Evolutionary conservation across 805 yeast species (phyloP).

Genomic region (Myxozyma lipomycoides): DNA sequence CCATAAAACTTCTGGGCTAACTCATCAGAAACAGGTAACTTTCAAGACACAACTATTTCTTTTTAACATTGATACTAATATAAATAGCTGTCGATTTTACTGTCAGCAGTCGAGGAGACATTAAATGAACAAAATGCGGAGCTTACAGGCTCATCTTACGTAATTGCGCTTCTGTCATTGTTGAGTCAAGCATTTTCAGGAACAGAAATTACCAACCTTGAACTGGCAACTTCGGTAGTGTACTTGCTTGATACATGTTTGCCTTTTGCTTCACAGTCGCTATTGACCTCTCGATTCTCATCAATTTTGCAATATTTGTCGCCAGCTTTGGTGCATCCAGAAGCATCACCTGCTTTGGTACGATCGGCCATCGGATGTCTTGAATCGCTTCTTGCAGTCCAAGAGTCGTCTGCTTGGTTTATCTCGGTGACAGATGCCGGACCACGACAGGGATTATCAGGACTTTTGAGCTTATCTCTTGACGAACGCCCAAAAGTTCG

Average conservation of each 20-base stretch:
- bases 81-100: slow-evolving; percentile 48
- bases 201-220: slow-evolving; percentile 54
- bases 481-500: slow-evolving; percentile 91
- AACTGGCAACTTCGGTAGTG: slow-evolving; percentile 56
- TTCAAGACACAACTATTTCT: background rate
- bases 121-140: slow-evolving; percentile 59
- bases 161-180: slow-evolving; percentile 75
- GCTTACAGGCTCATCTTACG: slow-evolving; percentile 72
- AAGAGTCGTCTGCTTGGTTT: slow-evolving; percentile 79
- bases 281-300: slow-evolving; percentile 69
- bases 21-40: slow-evolving; percentile 68
- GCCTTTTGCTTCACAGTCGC: slow-evolving; percentile 59
- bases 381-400: slow-evolving; percentile 73
- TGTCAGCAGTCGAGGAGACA: slow-evolving; percentile 88
- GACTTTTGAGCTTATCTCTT: slow-evolving; percentile 68
- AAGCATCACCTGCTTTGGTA: slow-evolving; percentile 73
- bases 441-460: slow-evolving; percentile 77
- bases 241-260: slow-evolving; percentile 77
- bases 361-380: slow-evolving; percentile 82
- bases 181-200: slow-evolving; percentile 65
- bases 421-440: slow-evolving; percentile 31
- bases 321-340: slow-evolving; percentile 59
- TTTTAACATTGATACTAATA: background rate
- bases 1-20: slow-evolving; percentile 74
- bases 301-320: slow-evolving; percentile 77